These are phyloP conservation scores for Paramecium pentaurelia DNA, from an alignment of 73 alveolate species.

Conservation along the genomic window DNA sequence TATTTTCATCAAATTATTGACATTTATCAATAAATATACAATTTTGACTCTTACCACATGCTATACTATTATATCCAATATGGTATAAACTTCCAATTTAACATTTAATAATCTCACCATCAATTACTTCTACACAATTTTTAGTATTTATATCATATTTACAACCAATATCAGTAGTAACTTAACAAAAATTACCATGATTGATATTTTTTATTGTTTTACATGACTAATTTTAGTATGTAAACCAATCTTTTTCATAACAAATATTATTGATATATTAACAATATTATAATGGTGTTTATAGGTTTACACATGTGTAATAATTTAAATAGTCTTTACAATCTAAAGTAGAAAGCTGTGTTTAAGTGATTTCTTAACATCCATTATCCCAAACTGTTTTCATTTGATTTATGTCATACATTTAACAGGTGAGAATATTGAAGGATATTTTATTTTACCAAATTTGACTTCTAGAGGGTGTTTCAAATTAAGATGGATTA, in stretches of 20 bases:
- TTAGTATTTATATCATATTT: neutral
- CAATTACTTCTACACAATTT: neutral
- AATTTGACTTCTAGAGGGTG: neutral
- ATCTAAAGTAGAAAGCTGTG: neutral
- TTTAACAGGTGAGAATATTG: neutral
- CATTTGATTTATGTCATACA: neutral
- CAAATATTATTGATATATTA: neutral
- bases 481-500: neutral
- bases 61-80: neutral
- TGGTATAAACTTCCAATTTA: neutral
- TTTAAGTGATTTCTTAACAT: neutral
- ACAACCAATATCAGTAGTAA: neutral
- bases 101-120: neutral
- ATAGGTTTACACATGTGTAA: neutral
- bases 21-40: neutral
- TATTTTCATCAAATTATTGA: neutral
- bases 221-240: neutral
- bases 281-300: neutral
- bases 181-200: neutral
- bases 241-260: neutral
- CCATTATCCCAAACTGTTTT: neutral
- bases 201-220: neutral
- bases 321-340: neutral
- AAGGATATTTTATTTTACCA: neutral
- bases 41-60: neutral